Percentiles rank a stretch among this genome's conserved stretches.
These are phyloP conservation scores for Colletotrichum cordylinicola DNA, from an alignment of 2,329 filamentous ascomycete genomes.

Conservation along the genomic window DNA sequence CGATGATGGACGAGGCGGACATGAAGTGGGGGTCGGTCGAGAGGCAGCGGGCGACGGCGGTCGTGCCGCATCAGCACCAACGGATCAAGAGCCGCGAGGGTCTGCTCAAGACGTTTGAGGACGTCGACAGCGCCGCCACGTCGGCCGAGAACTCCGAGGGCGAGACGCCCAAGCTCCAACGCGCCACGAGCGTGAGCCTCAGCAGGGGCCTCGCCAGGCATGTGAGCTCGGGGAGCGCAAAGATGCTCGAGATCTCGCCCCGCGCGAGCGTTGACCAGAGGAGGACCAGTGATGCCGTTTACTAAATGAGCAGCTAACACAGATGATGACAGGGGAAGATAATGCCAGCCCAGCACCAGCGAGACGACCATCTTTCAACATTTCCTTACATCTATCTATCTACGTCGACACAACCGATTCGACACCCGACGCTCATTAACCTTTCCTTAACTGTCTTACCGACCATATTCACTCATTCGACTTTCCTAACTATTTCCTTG, in stretches of 20 bases:
- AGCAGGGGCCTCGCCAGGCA: slow-evolving; percentile 70
- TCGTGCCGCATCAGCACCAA: slow-evolving; percentile 22
- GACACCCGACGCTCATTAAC: background rate
- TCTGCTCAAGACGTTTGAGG: slow-evolving; percentile 49
- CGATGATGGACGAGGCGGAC: slow-evolving; percentile 41
- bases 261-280: slow-evolving; percentile 54
- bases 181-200: slow-evolving; percentile 75
- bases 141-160: slow-evolving; percentile 34
- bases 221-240: slow-evolving; percentile 80
- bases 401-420: background rate
- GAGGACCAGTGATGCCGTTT: slow-evolving; percentile 1
- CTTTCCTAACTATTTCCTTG: slow-evolving; percentile 31
- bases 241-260: slow-evolving; percentile 71
- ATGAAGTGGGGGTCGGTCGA: slow-evolving; percentile 60
- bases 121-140: slow-evolving; percentile 28
- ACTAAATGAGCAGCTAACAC: background rate
- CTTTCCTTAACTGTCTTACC: slow-evolving; percentile 20
- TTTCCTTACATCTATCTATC: slow-evolving; percentile 7
- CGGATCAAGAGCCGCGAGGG: slow-evolving; percentile 60
- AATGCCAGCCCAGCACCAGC: slow-evolving; percentile 7
- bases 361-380: slow-evolving; percentile 13
- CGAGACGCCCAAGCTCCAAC: slow-evolving; percentile 53
- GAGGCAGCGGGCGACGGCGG: slow-evolving; percentile 38
- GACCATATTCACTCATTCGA: slow-evolving; percentile 38
- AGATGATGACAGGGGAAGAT: background rate